Conservation (phyloP, 257 asterid species). For the Ehretia macrophylla region DNA sequence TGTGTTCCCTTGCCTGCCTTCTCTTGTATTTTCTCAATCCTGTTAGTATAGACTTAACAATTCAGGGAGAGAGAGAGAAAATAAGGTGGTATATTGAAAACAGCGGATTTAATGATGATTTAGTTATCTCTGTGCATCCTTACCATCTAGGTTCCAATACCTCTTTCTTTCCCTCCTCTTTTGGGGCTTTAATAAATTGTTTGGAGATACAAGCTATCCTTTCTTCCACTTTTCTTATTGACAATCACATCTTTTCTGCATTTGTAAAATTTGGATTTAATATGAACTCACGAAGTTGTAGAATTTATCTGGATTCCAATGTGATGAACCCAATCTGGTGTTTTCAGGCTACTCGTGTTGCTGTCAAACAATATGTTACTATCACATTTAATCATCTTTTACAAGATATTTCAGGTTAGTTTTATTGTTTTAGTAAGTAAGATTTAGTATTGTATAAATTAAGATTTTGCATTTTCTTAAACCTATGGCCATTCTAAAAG, state of each 20-base stretch:
- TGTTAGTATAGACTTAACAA: too few relatives aligned
- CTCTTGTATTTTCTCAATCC: too few relatives aligned
- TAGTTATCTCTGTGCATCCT: background rate
- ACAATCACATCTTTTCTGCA: slow-evolving; percentile 14
- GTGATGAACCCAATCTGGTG: slow-evolving; percentile 17
- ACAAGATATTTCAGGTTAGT: slow-evolving; percentile 72
- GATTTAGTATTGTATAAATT: too few relatives aligned
- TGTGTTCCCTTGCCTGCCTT: too few relatives aligned
- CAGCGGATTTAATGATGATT: too few relatives aligned
- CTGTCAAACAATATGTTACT: slow-evolving; percentile 60
- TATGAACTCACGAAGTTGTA: background rate
- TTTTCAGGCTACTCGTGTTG: slow-evolving; percentile 68
- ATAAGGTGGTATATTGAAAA: too few relatives aligned
- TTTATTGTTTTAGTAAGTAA: slow-evolving; percentile 3
- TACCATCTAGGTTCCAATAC: background rate
- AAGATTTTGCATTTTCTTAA: background rate
- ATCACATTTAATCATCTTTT: slow-evolving; percentile 61
- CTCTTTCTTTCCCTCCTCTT: background rate
- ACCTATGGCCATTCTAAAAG: background rate
- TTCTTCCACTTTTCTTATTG: slow-evolving; percentile 10
- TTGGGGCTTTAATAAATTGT: background rate
- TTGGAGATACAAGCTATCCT: background rate
- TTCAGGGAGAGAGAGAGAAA: too few relatives aligned
- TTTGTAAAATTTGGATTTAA: background rate
- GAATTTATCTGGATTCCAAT: background rate